A percentile compares a stretch with the other conserved stretches of the same genome.
Conservation (phyloP, 148 eudicot species). For the Rhododendron vialii region DNA sequence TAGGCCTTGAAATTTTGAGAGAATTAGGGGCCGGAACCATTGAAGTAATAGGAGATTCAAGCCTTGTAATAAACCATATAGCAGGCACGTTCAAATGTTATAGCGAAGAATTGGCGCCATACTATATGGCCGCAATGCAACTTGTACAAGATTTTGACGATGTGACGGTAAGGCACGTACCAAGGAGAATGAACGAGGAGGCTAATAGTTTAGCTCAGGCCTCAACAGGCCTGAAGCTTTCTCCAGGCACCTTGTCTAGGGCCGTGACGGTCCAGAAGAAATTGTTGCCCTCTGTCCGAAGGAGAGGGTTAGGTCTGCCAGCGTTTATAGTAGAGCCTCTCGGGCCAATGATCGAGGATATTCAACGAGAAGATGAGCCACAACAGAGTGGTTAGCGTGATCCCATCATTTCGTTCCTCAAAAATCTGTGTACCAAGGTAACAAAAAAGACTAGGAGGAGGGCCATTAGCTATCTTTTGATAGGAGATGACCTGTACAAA, state of each 20-base stretch:
- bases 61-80: background rate
- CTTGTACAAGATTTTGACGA: background rate
- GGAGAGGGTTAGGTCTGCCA: too few species aligned
- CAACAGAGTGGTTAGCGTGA: too few species aligned
- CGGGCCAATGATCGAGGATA: accelerated
- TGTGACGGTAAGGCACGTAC: background rate
- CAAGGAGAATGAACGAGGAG: background rate
- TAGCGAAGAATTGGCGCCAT: background rate
- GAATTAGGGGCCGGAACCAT: background rate
- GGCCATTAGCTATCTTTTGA: too few species aligned
- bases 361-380: too few species aligned
- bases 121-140: background rate
- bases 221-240: background rate
- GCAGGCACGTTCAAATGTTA: background rate
- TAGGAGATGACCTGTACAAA: too few species aligned
- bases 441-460: too few species aligned
- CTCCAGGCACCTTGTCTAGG: background rate
- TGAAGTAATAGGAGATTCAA: background rate
- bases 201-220: background rate
- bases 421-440: too few species aligned
- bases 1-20: background rate
- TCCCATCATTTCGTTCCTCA: too few species aligned
- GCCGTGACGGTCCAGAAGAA: too few species aligned
- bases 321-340: too few species aligned
- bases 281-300: too few species aligned